Percentiles rank a stretch among this genome's conserved stretches.
These are phyloP conservation scores for Echinochloa phyllopogon DNA, from an alignment of 176 grass and related monocot species.

Conservation along the genomic window DNA sequence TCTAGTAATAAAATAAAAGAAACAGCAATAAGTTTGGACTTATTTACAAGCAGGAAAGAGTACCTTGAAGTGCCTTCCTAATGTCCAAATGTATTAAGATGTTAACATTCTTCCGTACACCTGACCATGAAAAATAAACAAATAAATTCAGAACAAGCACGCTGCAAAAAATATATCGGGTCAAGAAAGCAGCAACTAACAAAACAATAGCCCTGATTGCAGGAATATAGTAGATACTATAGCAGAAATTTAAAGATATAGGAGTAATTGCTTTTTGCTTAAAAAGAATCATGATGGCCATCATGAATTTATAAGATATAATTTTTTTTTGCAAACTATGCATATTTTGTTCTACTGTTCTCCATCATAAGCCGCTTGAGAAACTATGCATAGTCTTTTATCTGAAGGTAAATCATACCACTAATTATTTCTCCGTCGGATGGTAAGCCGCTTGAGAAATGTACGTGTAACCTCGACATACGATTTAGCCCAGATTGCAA, in stretches of 20 bases:
- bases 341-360: neutral
- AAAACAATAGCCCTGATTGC: neutral
- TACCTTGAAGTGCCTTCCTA: conserved; percentile 81
- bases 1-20: neutral
- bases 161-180: neutral
- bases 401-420: conserved; percentile 47
- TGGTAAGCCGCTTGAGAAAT: conserved; percentile 90
- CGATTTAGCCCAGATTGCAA: conserved; percentile 74
- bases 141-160: neutral
- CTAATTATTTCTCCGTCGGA: conserved; percentile 72
- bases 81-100: conserved; percentile 88
- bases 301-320: neutral
- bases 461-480: conserved; percentile 81
- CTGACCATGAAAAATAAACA: conserved; percentile 39
- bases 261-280: neutral
- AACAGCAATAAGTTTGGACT: neutral
- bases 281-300: neutral
- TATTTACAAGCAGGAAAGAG: neutral
- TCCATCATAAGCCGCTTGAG: too few species aligned
- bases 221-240: too few species aligned
- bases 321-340: neutral
- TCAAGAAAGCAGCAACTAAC: neutral
- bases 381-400: too few species aligned
- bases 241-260: too few species aligned
- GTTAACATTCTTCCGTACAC: conserved; percentile 75